Percentiles rank a stretch among this genome's conserved stretches.
Conservation (phyloP, 495 filamentous ascomycete species). For the Margaritispora aquatica region DNA sequence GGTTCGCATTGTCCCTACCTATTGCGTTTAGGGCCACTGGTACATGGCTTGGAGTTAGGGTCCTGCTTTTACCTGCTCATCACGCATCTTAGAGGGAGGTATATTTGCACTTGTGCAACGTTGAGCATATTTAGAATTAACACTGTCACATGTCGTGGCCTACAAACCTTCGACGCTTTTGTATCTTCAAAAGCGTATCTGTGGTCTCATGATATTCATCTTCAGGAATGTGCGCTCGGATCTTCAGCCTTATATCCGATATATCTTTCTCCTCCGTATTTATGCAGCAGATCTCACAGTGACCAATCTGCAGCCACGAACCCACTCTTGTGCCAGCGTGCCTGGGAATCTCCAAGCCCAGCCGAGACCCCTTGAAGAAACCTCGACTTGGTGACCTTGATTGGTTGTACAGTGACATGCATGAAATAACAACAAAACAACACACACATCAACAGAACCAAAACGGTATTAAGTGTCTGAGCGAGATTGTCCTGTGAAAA, state of each 20-base stretch:
- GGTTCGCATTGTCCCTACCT: not conserved
- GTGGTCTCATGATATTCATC: not conserved
- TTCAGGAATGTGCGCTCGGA: not conserved
- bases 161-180: too few species aligned
- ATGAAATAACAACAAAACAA: slow-evolving; percentile 17
- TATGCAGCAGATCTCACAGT: slow-evolving; percentile 7
- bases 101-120: not conserved
- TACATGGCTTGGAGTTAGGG: not conserved
- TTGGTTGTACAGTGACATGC: slow-evolving; percentile 8
- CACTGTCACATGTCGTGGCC: not conserved
- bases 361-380: not conserved
- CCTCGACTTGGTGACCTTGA: not conserved
- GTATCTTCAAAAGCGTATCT: too few species aligned
- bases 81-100: too few species aligned
- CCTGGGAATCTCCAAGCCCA: not conserved
- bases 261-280: not conserved
- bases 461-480: too few species aligned
- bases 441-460: not conserved
- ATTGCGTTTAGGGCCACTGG: not conserved
- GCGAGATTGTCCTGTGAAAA: slow-evolving; percentile 1
- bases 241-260: not conserved
- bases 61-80: not conserved
- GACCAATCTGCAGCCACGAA: slow-evolving; percentile 1
- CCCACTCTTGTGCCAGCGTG: too few species aligned
- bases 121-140: not conserved